Evolutionary conservation across 2,329 filamentous ascomycete genomes (phyloP).

Genomic region (Penicillium concentricum): DNA sequence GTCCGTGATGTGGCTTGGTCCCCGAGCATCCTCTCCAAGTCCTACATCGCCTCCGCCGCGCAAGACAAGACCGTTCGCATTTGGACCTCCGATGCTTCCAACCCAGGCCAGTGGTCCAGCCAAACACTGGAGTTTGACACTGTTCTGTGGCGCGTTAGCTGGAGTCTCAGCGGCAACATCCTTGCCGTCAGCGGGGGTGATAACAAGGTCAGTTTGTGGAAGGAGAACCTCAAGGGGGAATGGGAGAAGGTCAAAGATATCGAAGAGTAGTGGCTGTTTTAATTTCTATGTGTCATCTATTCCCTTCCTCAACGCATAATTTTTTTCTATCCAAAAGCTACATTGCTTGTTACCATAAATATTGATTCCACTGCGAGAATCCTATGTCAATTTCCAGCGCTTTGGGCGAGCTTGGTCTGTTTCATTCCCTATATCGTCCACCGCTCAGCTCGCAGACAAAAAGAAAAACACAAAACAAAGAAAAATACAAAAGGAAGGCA

Average conservation of each 20-base stretch:
- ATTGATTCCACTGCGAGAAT: background rate
- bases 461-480: background rate
- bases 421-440: background rate
- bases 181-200: constrained; percentile 90
- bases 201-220: constrained; percentile 97
- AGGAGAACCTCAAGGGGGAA: constrained; percentile 93
- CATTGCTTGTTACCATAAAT: background rate
- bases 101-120: constrained; percentile 73
- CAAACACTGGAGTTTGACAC: constrained; percentile 86
- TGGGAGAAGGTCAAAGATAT: constrained; percentile 98
- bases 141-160: constrained; percentile 93
- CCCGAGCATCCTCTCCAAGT: constrained; percentile 90
- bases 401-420: background rate
- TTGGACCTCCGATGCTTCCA: constrained; percentile 77
- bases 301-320: constrained; percentile 17
- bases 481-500: background rate
- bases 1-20: constrained; percentile 97
- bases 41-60: constrained; percentile 91
- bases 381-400: background rate
- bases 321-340: background rate
- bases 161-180: constrained; percentile 96
- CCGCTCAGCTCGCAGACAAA: background rate
- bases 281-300: constrained; percentile 15
- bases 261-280: constrained; percentile 63
- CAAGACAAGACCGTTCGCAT: constrained; percentile 98